Percentiles rank a stretch among this genome's conserved stretches.
phyloP scores from a whole-genome alignment of 352 stramenopile species.

The Thalassiosira sp. region DNA sequence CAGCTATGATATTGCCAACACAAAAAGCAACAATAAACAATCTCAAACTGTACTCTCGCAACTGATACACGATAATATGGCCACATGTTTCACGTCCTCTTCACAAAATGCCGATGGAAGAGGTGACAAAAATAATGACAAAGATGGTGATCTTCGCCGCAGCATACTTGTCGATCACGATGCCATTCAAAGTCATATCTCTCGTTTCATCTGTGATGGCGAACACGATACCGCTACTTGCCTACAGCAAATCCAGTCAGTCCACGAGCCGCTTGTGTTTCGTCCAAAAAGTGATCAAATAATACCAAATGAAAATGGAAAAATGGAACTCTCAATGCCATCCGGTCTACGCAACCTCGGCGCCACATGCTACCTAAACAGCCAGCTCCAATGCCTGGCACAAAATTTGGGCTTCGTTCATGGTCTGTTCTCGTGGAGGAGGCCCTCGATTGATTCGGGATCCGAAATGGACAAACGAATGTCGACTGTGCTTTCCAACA shows the following conservation, averaged over 20 bases:
- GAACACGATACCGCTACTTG: slow-evolving; percentile 8
- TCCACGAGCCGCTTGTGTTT: slow-evolving; percentile 22
- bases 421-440: slow-evolving; percentile 78
- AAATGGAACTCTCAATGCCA: slow-evolving; percentile 44
- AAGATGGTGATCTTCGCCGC: slow-evolving; percentile 6
- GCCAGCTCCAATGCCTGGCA: slow-evolving; percentile 85
- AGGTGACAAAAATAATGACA: neutral
- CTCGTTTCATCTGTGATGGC: slow-evolving; percentile 11
- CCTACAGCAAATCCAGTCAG: slow-evolving; percentile 19
- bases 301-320: slow-evolving; percentile 10
- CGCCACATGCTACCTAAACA: slow-evolving; percentile 88
- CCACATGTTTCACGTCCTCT: neutral
- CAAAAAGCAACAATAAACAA: neutral
- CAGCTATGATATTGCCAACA: slow-evolving; percentile 20
- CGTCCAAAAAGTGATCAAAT: slow-evolving; percentile 7
- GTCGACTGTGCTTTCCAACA: slow-evolving; percentile 60
- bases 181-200: slow-evolving; percentile 12
- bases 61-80: slow-evolving; percentile 9
- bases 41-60: neutral
- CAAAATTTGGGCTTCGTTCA: slow-evolving; percentile 83
- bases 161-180: slow-evolving; percentile 21
- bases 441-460: slow-evolving; percentile 1
- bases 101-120: neutral
- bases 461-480: slow-evolving; percentile 41
- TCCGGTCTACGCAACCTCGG: slow-evolving; percentile 85